Evolutionary conservation across 1,284 basidiomycete species (phyloP).

Genomic region (Sanghuangporus baumii): DNA sequence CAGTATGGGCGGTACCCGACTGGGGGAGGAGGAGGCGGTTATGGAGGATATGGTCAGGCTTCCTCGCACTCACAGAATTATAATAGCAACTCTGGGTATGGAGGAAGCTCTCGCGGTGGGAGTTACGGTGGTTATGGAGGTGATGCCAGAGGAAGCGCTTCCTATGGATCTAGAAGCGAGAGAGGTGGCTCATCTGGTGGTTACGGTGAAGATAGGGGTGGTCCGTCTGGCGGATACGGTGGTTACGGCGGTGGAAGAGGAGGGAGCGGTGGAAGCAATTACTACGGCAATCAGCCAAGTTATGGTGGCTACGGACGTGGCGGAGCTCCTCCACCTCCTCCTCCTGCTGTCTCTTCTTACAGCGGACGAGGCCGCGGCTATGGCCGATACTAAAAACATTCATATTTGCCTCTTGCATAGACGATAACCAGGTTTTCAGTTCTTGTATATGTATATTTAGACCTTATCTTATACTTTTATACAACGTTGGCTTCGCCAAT

Average conservation of each 20-base stretch:
- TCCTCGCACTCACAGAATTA: neutral
- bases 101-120: slow-evolving; percentile 15
- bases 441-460: neutral
- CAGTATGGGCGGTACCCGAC: neutral
- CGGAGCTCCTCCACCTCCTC: neutral
- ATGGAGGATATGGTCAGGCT: slow-evolving; percentile 18
- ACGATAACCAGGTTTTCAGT: neutral
- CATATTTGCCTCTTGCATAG: neutral
- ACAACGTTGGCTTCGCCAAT: neutral
- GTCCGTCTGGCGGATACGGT: slow-evolving; percentile 12
- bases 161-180: slow-evolving; percentile 17
- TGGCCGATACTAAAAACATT: slow-evolving; percentile 1
- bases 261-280: slow-evolving; percentile 9
- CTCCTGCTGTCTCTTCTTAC: slow-evolving; percentile 1
- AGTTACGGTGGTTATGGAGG: slow-evolving; percentile 31
- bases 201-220: slow-evolving; percentile 17
- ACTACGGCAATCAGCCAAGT: slow-evolving; percentile 13
- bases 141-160: slow-evolving; percentile 26
- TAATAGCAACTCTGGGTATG: slow-evolving; percentile 13
- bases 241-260: slow-evolving; percentile 17
- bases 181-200: slow-evolving; percentile 17
- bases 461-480: neutral
- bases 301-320: slow-evolving; percentile 15
- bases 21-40: slow-evolving; percentile 21
- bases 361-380: slow-evolving; percentile 13